Percentiles rank a stretch among this genome's conserved stretches.
Evolutionary conservation across 345 rosid species (phyloP).

Genomic region (Passiflora organensis): DNA sequence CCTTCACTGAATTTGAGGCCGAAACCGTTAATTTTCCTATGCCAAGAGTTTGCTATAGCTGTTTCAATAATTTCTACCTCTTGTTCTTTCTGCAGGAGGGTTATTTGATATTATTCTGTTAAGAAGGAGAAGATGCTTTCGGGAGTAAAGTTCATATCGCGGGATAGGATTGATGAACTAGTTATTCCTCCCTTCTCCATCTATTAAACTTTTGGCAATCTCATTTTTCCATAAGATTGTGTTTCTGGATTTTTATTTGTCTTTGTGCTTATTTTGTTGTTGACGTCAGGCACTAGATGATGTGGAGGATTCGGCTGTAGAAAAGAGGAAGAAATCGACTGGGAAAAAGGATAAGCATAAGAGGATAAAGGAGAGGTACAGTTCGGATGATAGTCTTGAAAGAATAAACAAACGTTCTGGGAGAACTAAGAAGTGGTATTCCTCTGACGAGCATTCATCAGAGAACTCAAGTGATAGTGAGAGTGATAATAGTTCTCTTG

Average conservation of each 20-base stretch:
- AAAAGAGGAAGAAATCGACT: conserved; percentile 23
- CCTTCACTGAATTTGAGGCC: too few relatives aligned
- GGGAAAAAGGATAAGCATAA: conserved; percentile 35
- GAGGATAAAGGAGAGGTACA: conserved; percentile 28
- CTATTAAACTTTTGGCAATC: neutral
- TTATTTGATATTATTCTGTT: too few relatives aligned
- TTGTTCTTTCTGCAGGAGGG: too few relatives aligned
- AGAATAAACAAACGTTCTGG: conserved; percentile 39
- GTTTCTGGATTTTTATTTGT: conserved; percentile 2
- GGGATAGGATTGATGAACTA: conserved; percentile 47
- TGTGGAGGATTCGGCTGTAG: conserved; percentile 12
- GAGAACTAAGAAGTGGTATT: conserved; percentile 58
- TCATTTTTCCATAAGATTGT: too few relatives aligned
- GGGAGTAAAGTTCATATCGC: conserved; percentile 66
- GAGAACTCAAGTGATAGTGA: conserved; percentile 16
- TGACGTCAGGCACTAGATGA: conserved; percentile 36
- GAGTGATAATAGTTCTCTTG: conserved; percentile 16
- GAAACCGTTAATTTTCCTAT: too few relatives aligned
- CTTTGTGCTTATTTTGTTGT: neutral
- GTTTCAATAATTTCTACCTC: too few relatives aligned
- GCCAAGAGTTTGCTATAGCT: too few relatives aligned
- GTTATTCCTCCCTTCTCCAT: neutral
- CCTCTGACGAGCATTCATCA: conserved; percentile 43
- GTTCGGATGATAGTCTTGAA: conserved; percentile 47
- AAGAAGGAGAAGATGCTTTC: conserved; percentile 50